Evolutionary conservation across 176 grass and related monocot species (phyloP), one percentile per base, ranked within the genome.

Genomic region (Dactylis glomerata): DNA sequence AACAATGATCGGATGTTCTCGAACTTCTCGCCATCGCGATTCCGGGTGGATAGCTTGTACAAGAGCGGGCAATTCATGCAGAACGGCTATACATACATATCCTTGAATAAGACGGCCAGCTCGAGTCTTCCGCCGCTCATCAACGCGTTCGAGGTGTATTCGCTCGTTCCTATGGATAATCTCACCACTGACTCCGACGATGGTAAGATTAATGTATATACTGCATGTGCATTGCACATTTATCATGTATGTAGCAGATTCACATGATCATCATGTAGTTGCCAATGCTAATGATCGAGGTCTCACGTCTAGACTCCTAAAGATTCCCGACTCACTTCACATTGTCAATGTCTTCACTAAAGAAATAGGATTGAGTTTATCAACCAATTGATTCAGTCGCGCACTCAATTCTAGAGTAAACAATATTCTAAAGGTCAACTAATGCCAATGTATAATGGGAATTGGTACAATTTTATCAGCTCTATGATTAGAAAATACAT

Each of bases 71-170:
- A 13, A 5, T 42, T 64, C 38, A 13, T 79, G 24, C 61, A 7
- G 32, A 14, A 2, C 23, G 6, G 10, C 1, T 3, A 32, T 5
- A 4, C 2, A 0, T 5, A 0, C 5, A 78, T 76, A 5, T 31
- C 5, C 38, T 32, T 80, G 38, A 58, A 27, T 57, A 64, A 63
- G 38, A 41, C 1, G 5, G 0, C 4, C 57, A 19, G 5, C 37
- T 80, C 77, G 1, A 1, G 0, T 26, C 77, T 78, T 12, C 73
- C 61, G 3, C 83, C 83, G 24, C n/a, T 85, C 61, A 77, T 85
- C 73, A 85, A 78, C 9, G 83, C 73, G 20, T 8, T 33, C 5
- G 83, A 85, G 73, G 14, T 45, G 6, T 78, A 85, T n/a, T 77
- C 74, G 0, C 41, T 56, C 22, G 64, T 78, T 8, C 28, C 13